Evolutionary conservation across 2,329 filamentous ascomycete species (phyloP), one percentile per base, ranked within the genome.

Genomic region (Colletotrichum siamense): DNA sequence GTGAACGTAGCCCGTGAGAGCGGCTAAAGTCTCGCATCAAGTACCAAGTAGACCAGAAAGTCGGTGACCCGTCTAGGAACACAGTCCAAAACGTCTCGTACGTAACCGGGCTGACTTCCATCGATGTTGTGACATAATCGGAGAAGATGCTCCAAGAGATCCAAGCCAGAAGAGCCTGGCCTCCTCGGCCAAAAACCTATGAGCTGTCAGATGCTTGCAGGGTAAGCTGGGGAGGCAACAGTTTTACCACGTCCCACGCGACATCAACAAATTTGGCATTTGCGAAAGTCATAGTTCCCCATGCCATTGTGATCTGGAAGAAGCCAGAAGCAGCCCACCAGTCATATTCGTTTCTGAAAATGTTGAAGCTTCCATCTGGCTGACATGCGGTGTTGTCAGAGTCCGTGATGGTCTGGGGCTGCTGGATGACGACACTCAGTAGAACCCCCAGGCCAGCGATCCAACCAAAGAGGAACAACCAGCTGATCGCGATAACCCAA

Each of bases 61-160:
- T 77, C 5, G 81, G 79, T 4, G 79, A 73, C 0, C 73, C 57
- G 24, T 80, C 69, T 18, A 83, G 76, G 49, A 80, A 82, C 5
- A 80, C 65, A 1, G 76, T 69, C 65, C 78, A 80, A 69, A 80
- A 83, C 5, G 79, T 79, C 2, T 79, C 59, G 52, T 82, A 83
- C 2, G 82, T 82, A 7, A 83, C 70, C 2, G 81, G 80, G 1
- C 63, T 39, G 3, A 73, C 69, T 44, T 79, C 73, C 77, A 83
- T 83, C 0, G 80, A 81, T 3, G 79, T 73, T 9, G 79, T 77
- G 3, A 81, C 70, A 26, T 82, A 82, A 15, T 79, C 71, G 16
- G 81, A 77, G 63, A 83, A 82, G 7, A 71, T 73, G 5, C 52
- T 77, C 82, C 82, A 84, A 2, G 81, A 81, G 18, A 80, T 49